These are phyloP conservation scores for Irpex lacteus DNA, from an alignment of 1,284 basidiomycete genomes.

Conservation along the genomic window DNA sequence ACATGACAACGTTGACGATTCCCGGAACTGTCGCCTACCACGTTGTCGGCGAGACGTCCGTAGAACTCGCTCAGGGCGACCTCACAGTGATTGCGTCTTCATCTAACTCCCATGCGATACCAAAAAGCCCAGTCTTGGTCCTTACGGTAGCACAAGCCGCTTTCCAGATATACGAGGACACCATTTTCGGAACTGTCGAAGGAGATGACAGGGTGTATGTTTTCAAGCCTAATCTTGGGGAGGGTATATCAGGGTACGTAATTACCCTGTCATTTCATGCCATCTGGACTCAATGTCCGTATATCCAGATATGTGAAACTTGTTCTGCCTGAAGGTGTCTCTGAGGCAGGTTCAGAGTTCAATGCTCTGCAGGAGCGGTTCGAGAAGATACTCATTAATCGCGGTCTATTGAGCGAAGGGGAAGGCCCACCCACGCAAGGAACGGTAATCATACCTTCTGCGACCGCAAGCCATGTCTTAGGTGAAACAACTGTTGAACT, in stretches of 20 bases:
- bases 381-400: conserved; percentile 11
- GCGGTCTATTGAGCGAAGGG: conserved; percentile 4
- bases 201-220: conserved; percentile 13
- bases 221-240: conserved; percentile 11
- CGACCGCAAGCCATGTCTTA: background rate
- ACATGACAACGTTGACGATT: conserved; percentile 14
- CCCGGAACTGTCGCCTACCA: conserved; percentile 23
- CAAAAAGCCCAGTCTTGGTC: conserved; percentile 15
- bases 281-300: background rate
- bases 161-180: conserved; percentile 10
- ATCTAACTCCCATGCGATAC: background rate
- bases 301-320: conserved; percentile 9
- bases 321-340: conserved; percentile 10
- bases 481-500: background rate
- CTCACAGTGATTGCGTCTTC: conserved; percentile 18
- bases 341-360: conserved; percentile 8
- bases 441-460: conserved; percentile 2
- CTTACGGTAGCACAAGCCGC: conserved; percentile 15
- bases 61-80: conserved; percentile 24
- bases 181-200: conserved; percentile 11
- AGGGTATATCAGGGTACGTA: conserved; percentile 12
- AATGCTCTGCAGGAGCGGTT: conserved; percentile 9
- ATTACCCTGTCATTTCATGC: background rate
- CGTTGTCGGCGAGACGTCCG: conserved; percentile 22
- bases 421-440: background rate